Evolutionary conservation across 805 yeast genomes (phyloP), one percentile per base, ranked within the genome.

Genomic region (Maudiozyma turicensis): DNA sequence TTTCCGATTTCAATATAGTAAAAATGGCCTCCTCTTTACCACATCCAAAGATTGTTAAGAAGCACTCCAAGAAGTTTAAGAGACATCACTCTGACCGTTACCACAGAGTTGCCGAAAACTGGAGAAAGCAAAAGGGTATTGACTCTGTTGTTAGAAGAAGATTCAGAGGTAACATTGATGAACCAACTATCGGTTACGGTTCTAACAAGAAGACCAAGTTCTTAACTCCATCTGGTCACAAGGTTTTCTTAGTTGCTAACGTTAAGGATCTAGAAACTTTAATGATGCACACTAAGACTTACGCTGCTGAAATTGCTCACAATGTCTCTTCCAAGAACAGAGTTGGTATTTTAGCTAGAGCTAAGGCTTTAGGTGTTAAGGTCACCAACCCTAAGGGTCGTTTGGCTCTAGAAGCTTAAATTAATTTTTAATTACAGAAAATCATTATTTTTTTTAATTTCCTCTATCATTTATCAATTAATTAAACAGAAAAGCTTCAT

Each of bases 41-140:
- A 71, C 95, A 88, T 83, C 97, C 98, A 79, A 90, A 88, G 93
- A 93, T 93, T 78, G 97, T 91, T 76, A 95, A 93, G 91, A 93
- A 93, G 89, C 93, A 90, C 88, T 73, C 89, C 72, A 88, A 88
- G 83, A 86, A 85, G 84, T 93, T 93, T 87, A 95, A 90, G 91
- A 89, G 99, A 82, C 98, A 91, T 77, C 99, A 93, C 83, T 89
- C 96, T 76, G 99, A 93, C 85, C 89, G 96, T 80, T 91, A 89
- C 80, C 84, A 82, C 83, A 90, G 99, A 80, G 96, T 93, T 66
- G 78, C 87, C 70, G 97, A 88, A 79, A 84, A 83, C 84, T 95
- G 99, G 99, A 93, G 99, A 88, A 91, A 93, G 81, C 99, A 95
- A 80, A 93, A 93, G 87, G 99, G 99, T 93, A 93, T 93, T 73